Evolutionary conservation across 2,329 filamentous ascomycete species (phyloP), one percentile per base, ranked within the genome.

Genomic region (Ophiosphaerella herpotricha): DNA sequence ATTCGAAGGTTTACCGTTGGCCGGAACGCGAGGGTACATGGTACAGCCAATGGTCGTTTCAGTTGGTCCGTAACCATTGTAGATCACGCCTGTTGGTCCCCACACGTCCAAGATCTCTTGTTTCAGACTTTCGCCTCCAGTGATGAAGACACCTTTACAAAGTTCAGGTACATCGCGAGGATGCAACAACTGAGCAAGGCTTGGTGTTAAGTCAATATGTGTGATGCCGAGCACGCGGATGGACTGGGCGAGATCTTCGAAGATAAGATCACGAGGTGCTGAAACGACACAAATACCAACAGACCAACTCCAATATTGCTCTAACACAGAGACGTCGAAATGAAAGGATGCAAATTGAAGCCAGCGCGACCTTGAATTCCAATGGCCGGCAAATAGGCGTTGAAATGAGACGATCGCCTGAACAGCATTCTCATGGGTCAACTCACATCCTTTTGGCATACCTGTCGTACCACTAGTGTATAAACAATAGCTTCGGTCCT

Each of bases 271-370:
- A 57, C 90, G 83, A 0, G 90, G 89, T 6, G 90, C 91, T 2
- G 89, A 86, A 2, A 93, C 88, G 0, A 97, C 82, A 4, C 88
- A 87, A 23, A 97, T 91, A 1, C 91, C 91, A 1, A 94, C 89
- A 24, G 88, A 91, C 92, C 92, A 97, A 50, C 87, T 94, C 91
- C 91, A 97, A 70, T 93, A 97, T 64, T 96, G 92, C 67, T 97
- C 92, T 0, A 97, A 80, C 0, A 97, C 89, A 1, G 90, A 94
- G 4, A 97, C 92, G 63, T 97, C 93, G 54, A 97, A 97, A 71
- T 96, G 93, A 48, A 96, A 90, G 0, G 91, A 92, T 1, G 93
- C 93, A 66, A 97, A 97, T 66, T 97, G 93, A 1, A 97, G 78
- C 87, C 91, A 97, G 50, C 88, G 84, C 0, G 91, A 95, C 0